phyloP scores from a whole-genome alignment of 495 filamentous ascomycete species.

The Penicillium salamii region DNA sequence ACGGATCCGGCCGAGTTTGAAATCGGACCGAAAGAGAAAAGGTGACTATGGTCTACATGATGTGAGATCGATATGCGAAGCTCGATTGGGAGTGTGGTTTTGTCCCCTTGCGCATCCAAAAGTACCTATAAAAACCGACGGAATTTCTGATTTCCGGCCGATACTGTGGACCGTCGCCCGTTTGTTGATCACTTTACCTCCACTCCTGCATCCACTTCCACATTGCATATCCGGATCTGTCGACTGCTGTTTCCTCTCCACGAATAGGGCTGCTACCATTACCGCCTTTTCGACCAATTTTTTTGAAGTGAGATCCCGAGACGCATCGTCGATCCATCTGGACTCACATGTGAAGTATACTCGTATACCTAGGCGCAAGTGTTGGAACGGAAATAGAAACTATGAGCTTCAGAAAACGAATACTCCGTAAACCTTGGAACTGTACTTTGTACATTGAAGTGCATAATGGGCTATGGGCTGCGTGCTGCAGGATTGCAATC shows the following conservation, averaged over 20 bases:
- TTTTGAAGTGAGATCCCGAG: not conserved
- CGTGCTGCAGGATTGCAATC: not conserved
- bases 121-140: no score
- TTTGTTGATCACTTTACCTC: constrained; percentile 18
- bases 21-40: constrained; percentile 3
- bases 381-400: not conserved
- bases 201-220: not conserved
- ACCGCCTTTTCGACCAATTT: constrained; percentile 2
- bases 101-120: constrained; percentile 1
- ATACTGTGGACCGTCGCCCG: constrained; percentile 22
- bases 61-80: constrained; percentile 6
- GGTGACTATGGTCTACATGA: constrained; percentile 4
- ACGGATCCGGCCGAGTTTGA: constrained; percentile 1
- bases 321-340: constrained; percentile 24
- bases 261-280: not conserved
- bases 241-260: not conserved
- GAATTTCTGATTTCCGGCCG: not conserved
- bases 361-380: not conserved
- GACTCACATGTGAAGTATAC: constrained; percentile 13
- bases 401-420: no score
- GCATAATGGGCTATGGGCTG: not conserved
- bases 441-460: not conserved
- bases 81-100: constrained; percentile 8
- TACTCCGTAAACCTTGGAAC: no score
- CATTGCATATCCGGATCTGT: constrained; percentile 6